Conservation (phyloP, 2,329 filamentous ascomycete species). For the Pleomassaria siparia region DNA sequence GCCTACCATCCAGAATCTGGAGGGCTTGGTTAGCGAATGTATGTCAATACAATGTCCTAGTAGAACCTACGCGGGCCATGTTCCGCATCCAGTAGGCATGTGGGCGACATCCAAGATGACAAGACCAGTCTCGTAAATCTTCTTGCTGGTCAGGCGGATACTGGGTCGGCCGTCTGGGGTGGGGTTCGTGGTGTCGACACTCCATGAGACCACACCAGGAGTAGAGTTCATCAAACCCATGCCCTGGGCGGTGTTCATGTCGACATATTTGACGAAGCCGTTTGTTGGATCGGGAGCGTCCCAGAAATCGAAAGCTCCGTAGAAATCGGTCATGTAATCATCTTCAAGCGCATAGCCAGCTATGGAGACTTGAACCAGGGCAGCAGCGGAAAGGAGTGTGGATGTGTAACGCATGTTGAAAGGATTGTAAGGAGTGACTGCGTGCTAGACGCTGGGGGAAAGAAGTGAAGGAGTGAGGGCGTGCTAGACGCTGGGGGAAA, state of each 20-base stretch:
- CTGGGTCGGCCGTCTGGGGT: constrained; percentile 46
- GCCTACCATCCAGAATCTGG: constrained; percentile 37
- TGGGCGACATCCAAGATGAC: constrained; percentile 54
- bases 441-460: constrained; percentile 37
- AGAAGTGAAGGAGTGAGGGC: constrained; percentile 37
- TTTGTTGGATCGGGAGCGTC: constrained; percentile 48
- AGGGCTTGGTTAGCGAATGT: not conserved
- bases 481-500: constrained; percentile 8
- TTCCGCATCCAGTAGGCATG: constrained; percentile 54
- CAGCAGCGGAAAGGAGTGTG: constrained; percentile 35
- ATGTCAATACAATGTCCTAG: not conserved
- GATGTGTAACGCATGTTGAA: constrained; percentile 33
- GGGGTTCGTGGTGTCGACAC: constrained; percentile 47
- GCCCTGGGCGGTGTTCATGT: constrained; percentile 39
- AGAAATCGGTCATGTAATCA: constrained; percentile 48
- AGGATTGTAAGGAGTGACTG: constrained; percentile 32
- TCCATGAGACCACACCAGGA: constrained; percentile 45
- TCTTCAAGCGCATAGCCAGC: constrained; percentile 45
- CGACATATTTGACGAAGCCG: constrained; percentile 47
- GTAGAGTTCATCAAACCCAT: constrained; percentile 44
- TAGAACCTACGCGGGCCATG: constrained; percentile 51
- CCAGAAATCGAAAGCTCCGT: constrained; percentile 49
- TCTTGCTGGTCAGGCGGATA: constrained; percentile 51
- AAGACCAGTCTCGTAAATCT: constrained; percentile 51
- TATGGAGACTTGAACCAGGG: constrained; percentile 39